These are phyloP conservation scores for Saccharomyces hybrid DNA, from an alignment of 1,139 yeast genomes.

Conservation along the genomic window DNA sequence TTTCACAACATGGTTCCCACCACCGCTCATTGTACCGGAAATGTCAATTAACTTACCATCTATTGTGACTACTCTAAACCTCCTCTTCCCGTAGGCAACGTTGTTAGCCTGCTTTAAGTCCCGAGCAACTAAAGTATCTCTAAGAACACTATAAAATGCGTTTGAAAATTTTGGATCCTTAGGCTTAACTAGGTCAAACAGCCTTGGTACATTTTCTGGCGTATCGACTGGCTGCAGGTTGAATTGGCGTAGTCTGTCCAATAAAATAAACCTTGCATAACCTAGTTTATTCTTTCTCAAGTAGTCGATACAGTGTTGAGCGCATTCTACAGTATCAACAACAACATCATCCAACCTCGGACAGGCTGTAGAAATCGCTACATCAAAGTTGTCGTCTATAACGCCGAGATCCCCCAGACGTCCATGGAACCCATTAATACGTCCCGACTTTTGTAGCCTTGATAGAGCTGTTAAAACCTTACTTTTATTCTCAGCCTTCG, in stretches of 20 bases:
- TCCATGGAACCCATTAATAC: constrained; percentile 82
- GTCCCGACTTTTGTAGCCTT: constrained; percentile 68
- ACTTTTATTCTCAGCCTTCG: constrained; percentile 57
- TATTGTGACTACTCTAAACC: constrained; percentile 85
- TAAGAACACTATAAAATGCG: constrained; percentile 82
- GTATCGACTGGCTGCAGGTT: constrained; percentile 54
- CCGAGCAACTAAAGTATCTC: constrained; percentile 80
- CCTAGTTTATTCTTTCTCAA: constrained; percentile 80
- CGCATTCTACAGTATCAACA: constrained; percentile 88
- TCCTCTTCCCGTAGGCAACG: constrained; percentile 77
- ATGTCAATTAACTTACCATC: constrained; percentile 90
- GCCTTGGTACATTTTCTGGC: constrained; percentile 69
- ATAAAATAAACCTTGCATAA: constrained; percentile 77
- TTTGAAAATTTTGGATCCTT: constrained; percentile 62
- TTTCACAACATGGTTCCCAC: constrained; percentile 64
- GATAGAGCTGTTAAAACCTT: constrained; percentile 64
- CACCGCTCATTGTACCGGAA: constrained; percentile 98
- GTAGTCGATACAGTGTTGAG: constrained; percentile 84
- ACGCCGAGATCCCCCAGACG: constrained; percentile 85
- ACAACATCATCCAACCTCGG: constrained; percentile 89
- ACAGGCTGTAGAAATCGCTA: constrained; percentile 92
- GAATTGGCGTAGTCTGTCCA: constrained; percentile 64
- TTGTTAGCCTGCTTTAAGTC: constrained; percentile 72
- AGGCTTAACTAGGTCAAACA: constrained; percentile 75
- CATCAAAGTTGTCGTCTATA: constrained; percentile 80